Conservation (phyloP, 805 yeast genomes). For the Yamadazyma olivae region DNA sequence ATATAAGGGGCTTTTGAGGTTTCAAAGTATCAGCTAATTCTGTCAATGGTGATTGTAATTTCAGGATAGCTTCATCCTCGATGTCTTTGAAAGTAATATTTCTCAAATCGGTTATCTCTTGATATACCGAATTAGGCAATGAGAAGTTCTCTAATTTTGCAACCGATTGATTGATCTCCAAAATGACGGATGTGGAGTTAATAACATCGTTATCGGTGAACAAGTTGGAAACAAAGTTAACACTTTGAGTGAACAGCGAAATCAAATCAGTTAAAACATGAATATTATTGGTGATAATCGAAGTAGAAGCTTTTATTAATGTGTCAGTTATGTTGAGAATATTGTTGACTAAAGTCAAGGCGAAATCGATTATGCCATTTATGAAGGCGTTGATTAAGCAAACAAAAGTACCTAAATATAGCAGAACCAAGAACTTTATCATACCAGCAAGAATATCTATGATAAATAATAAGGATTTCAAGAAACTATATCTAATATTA, state of each 20-base stretch:
- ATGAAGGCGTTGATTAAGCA: slow-evolving; percentile 77
- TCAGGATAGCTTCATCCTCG: slow-evolving; percentile 51
- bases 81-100: slow-evolving; percentile 67
- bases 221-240: slow-evolving; percentile 28
- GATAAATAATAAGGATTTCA: slow-evolving; percentile 5
- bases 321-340: slow-evolving; percentile 57
- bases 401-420: slow-evolving; percentile 82
- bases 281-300: slow-evolving; percentile 9
- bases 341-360: slow-evolving; percentile 69
- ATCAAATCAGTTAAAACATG: slow-evolving; percentile 6
- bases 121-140: slow-evolving; percentile 65
- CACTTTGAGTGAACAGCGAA: slow-evolving; percentile 5
- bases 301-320: slow-evolving; percentile 42
- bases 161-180: slow-evolving; percentile 58
- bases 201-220: slow-evolving; percentile 39
- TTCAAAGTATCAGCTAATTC: not conserved
- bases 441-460: slow-evolving; percentile 40
- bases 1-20: slow-evolving; percentile 1
- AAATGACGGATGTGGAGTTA: slow-evolving; percentile 30
- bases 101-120: slow-evolving; percentile 49
- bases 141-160: slow-evolving; percentile 50
- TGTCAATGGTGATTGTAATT: slow-evolving; percentile 54
- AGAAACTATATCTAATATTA: too few relatives aligned
- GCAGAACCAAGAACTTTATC: slow-evolving; percentile 61
- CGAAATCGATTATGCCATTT: slow-evolving; percentile 68